Percentiles rank a stretch among this genome's conserved stretches.
Conservation (phyloP, 129 eudicot genomes). For the Erigeron canadensis region DNA sequence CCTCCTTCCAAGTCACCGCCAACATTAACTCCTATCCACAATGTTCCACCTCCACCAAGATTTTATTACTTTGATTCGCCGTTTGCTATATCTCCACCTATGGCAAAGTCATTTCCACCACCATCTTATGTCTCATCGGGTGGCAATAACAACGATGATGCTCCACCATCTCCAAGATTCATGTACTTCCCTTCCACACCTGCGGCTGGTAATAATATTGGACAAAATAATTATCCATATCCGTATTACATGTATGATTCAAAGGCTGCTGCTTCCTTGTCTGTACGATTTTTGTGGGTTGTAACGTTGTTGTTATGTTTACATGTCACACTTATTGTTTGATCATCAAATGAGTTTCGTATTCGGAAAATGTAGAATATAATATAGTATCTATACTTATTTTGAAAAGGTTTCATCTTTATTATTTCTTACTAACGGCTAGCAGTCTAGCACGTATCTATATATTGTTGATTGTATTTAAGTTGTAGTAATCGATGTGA, state of each 20-base stretch:
- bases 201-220: conserved; percentile 14
- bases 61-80: conserved; percentile 38
- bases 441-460: too few species aligned
- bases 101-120: conserved; percentile 34
- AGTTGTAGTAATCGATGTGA: too few species aligned
- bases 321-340: not conserved
- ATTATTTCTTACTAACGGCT: too few species aligned
- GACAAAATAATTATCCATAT: conserved; percentile 33
- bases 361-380: too few species aligned
- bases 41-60: conserved; percentile 46
- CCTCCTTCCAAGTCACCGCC: conserved; percentile 15
- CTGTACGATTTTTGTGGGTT: conserved; percentile 4
- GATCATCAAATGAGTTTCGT: not conserved
- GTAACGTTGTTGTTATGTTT: not conserved
- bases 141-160: conserved; percentile 1
- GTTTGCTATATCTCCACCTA: conserved; percentile 18
- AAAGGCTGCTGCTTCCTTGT: conserved; percentile 25
- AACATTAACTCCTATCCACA: conserved; percentile 35
- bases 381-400: too few species aligned
- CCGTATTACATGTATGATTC: conserved; percentile 57
- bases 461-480: too few species aligned
- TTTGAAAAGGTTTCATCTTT: too few species aligned
- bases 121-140: conserved; percentile 34
- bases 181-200: conserved; percentile 37
- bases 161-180: conserved; percentile 43